These are phyloP conservation scores for Pholiota adiposa DNA, from an alignment of 1,284 basidiomycete species.

Conservation along the genomic window DNA sequence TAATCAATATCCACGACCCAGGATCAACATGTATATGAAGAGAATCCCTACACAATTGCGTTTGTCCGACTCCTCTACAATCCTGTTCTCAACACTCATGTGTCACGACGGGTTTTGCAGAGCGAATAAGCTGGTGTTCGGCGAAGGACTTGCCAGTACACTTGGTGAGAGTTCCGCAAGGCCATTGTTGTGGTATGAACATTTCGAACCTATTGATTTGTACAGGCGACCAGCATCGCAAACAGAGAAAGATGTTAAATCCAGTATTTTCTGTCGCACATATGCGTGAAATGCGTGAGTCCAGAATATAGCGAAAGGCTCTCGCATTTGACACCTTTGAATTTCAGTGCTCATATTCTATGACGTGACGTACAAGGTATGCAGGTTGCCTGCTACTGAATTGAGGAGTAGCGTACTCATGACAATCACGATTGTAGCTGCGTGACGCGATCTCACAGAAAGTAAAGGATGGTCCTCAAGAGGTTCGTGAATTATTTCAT, in stretches of 20 bases:
- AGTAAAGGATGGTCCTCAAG: conserved; percentile 26
- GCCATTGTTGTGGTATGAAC: background rate
- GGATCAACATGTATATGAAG: conserved; percentile 36
- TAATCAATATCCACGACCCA: conserved; percentile 14
- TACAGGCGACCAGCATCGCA: conserved; percentile 34
- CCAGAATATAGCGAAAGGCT: too few species aligned
- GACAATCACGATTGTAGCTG: too few species aligned
- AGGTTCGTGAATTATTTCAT: conserved; percentile 18
- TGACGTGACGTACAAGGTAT: conserved; percentile 31
- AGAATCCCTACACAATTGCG: conserved; percentile 25
- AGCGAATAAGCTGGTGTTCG: conserved; percentile 25
- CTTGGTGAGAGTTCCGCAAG: conserved; percentile 21
- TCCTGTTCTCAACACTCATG: background rate
- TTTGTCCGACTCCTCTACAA: conserved; percentile 15
- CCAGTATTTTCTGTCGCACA: conserved; percentile 38
- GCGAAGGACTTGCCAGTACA: conserved; percentile 28
- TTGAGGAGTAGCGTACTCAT: background rate
- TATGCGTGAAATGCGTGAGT: conserved; percentile 36
- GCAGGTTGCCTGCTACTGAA: background rate
- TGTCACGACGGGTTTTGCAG: conserved; percentile 20
- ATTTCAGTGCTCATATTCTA: conserved; percentile 37
- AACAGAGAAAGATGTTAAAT: conserved; percentile 37
- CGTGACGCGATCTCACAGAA: conserved; percentile 22
- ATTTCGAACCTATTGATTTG: background rate
- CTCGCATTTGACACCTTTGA: background rate